Percentiles rank a stretch among this genome's conserved stretches.
Conservation (phyloP, 805 yeast genomes). For the Vanderwaltozyma polyspora region DNA sequence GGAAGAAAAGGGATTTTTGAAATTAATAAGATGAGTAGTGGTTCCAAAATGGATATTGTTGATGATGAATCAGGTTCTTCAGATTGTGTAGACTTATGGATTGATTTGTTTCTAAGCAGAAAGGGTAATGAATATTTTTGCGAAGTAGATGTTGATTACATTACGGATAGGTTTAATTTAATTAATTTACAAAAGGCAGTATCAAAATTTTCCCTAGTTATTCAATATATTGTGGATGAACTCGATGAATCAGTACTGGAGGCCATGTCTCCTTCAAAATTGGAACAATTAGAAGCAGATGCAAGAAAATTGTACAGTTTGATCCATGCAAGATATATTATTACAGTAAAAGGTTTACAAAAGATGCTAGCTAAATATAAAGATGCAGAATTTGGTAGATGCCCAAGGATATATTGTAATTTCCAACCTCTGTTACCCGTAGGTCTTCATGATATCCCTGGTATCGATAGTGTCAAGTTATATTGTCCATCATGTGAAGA, state of each 20-base stretch:
- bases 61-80: slow-evolving; percentile 19
- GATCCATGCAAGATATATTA: slow-evolving; percentile 83
- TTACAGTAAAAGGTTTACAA: slow-evolving; percentile 77
- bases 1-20: no score
- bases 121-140: slow-evolving; percentile 94
- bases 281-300: slow-evolving; percentile 45
- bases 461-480: slow-evolving; percentile 71
- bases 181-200: slow-evolving; percentile 85
- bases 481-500: slow-evolving; percentile 96
- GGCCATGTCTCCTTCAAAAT: slow-evolving; percentile 44
- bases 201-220: slow-evolving; percentile 56
- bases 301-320: slow-evolving; percentile 74
- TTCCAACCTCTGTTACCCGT: slow-evolving; percentile 80
- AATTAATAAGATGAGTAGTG: neutral
- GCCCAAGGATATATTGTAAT: slow-evolving; percentile 85
- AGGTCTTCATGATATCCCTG: slow-evolving; percentile 77
- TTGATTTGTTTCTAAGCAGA: slow-evolving; percentile 77
- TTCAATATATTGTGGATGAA: slow-evolving; percentile 49
- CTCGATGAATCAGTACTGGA: slow-evolving; percentile 54
- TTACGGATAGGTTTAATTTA: slow-evolving; percentile 82
- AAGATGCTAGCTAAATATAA: slow-evolving; percentile 86
- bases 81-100: slow-evolving; percentile 62
- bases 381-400: slow-evolving; percentile 89
- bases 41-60: slow-evolving; percentile 5
- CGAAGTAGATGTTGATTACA: slow-evolving; percentile 84